Base-by-base conservation (phyloP, 2,329 filamentous ascomycete genomes). In the Aspergillus cejpii region DNA sequence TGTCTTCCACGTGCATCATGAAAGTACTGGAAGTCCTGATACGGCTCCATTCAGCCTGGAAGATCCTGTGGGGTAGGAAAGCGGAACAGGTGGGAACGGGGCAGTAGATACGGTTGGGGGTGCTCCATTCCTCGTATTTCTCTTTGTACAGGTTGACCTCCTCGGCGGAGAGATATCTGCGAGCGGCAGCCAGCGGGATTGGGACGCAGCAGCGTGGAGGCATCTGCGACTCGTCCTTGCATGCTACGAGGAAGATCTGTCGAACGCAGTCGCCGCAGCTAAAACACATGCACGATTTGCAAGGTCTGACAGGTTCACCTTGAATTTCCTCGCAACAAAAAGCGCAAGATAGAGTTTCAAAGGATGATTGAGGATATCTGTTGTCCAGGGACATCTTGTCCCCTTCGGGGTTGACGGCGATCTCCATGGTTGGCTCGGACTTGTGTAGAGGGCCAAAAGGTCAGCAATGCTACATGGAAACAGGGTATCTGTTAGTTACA, bases 41-140 rank as follows among this genome's bases (percentile, higher is more conserved):
- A 5, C 5, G 2, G 8, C 11, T 34, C 14, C 14, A 34, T 12
- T 34, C 14, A 11, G 14, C 14, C 8, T 19, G 7, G 43, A 65
- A 56, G 1, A 63, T 48, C 23, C 65, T 61, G 24, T 59, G 55
- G 19, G 68, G 56, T 20, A 78, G 72, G 52, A 77, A 77, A 2
- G 65, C 57, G 1, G 74, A 76, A 53, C 75, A 77, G 6, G 58
- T 65, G 7, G 67, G 64, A 6, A 70, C 52, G 3, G 75, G 74
- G 46, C 75, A 78, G 51, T 76, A 78, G 5, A 72, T 53, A 6
- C 71, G 72, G 20, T 71, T 60, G 3, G 58, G 50, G 2, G 73
- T 72, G 27, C 59, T 58, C 65, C 70, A 73, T 53, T 77, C 73
- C 37, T 77, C 73, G 41, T 71, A 69, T 47, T 70, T 74, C 7